Conservation (phyloP, 495 filamentous ascomycete species). For the Beverwykella pulmonaria region DNA sequence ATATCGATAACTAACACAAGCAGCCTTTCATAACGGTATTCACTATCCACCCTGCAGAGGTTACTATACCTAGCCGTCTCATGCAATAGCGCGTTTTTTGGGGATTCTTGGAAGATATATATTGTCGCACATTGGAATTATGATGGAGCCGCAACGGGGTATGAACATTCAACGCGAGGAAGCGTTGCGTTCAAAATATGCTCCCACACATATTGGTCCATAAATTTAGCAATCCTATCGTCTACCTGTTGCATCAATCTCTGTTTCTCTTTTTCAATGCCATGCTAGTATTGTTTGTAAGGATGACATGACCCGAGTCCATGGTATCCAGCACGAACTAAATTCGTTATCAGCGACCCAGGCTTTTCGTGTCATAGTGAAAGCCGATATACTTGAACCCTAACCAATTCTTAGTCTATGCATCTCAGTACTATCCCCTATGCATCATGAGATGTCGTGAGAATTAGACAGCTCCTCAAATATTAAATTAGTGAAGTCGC, state of each 20-base stretch:
- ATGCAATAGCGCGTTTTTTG: too few species aligned
- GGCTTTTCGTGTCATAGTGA: constrained; percentile 7
- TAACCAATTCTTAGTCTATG: not conserved
- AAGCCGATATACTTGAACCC: too few species aligned
- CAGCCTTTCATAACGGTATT: too few species aligned
- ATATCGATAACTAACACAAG: too few species aligned
- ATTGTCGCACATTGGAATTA: too few species aligned
- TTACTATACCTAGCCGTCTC: too few species aligned
- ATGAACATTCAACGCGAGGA: not conserved
- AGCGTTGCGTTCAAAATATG: constrained; percentile 43
- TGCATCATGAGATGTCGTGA: constrained; percentile 19
- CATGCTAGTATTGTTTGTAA: not conserved
- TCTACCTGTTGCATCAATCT: constrained; percentile 42
- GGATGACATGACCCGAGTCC: constrained; percentile 18
- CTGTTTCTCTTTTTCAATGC: constrained; percentile 21
- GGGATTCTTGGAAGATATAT: too few species aligned
- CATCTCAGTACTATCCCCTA: constrained; percentile 4
- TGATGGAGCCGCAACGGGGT: too few species aligned
- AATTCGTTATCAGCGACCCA: constrained; percentile 24
- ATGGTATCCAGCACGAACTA: constrained; percentile 12
- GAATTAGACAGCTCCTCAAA: constrained; percentile 22
- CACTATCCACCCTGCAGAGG: too few species aligned
- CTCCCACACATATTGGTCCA: constrained; percentile 48
- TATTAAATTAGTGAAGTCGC: constrained; percentile 21
- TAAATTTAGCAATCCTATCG: constrained; percentile 44